A percentile compares a stretch with the other conserved stretches of the same genome.
These are phyloP conservation scores for Inosperma sp. DNA, from an alignment of 768 basidiomycete species.

Conservation along the genomic window DNA sequence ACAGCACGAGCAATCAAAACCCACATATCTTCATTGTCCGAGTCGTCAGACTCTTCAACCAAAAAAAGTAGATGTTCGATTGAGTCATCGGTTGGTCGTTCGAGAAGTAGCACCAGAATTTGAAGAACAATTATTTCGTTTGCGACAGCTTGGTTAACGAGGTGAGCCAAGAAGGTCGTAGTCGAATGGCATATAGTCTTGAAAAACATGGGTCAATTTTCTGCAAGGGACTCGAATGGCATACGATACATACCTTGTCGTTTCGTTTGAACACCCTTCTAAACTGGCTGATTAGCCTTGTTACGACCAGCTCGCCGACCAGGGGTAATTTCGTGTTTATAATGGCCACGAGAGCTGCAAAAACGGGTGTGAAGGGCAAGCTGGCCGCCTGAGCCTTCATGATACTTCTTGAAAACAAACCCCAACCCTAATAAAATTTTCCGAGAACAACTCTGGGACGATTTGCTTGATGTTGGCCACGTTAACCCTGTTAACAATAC, in stretches of 20 bases:
- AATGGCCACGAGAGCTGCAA: slow-evolving; percentile 89
- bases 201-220: slow-evolving; percentile 1
- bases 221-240: not conserved
- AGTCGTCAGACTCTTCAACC: slow-evolving; percentile 53
- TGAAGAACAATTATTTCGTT: slow-evolving; percentile 93
- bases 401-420: slow-evolving; percentile 87
- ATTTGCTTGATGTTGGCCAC: slow-evolving; percentile 93
- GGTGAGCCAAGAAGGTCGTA: slow-evolving; percentile 85
- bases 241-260: slow-evolving; percentile 72
- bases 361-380: slow-evolving; percentile 96
- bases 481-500: slow-evolving; percentile 99
- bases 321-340: slow-evolving; percentile 97
- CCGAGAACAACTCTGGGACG: slow-evolving; percentile 84
- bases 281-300: slow-evolving; percentile 91
- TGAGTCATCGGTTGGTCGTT: slow-evolving; percentile 93
- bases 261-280: slow-evolving; percentile 92
- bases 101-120: slow-evolving; percentile 92
- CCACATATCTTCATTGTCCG: slow-evolving; percentile 32
- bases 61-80: slow-evolving; percentile 98
- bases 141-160: slow-evolving; percentile 93
- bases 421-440: slow-evolving; percentile 94
- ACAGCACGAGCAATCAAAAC: not conserved
- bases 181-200: slow-evolving; percentile 92
- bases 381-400: slow-evolving; percentile 99
- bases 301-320: slow-evolving; percentile 88